Base-by-base conservation (phyloP, 2,329 filamentous ascomycete species). In the Sclerotinia sclerotiorum region DNA sequence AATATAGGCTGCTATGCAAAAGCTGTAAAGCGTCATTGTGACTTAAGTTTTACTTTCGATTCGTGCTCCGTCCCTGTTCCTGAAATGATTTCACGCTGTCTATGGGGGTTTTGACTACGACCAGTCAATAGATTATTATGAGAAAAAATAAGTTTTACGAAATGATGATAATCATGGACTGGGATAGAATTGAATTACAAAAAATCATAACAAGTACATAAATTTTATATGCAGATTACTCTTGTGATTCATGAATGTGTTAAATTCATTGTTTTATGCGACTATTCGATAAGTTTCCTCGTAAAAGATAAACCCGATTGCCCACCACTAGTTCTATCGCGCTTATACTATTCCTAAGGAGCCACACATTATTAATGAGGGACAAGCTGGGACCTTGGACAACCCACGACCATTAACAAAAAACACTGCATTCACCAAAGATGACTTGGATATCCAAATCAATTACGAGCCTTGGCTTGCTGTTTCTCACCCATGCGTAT, bases 401-500 rank as follows among this genome's bases (percentile, higher is more conserved):
- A 65, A 57, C 52, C 52, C 42, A 56, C 52, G 35, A 65, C 19
- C 19, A 17, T 24, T 24, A 62, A 35, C 5, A 58, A 46, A 57
- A 48, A 57, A 48, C 52, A 66, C 29, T 48, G 17, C 44, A 48
- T 56, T 27, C 27, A n/a, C 21, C 3, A 39, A 77, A 70, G 64
- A 94, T 95, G 92, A 86, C 88, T 68, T 87, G 90, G 82, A 79
- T 91, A 72, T 90, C 92, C 29, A 89, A 87, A 71, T 79, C 88
- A 4, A 84, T 93, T 70, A 94, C 92, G 70, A 79, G 88, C 69
- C 80, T 94, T 69, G 94, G 94, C 72, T 83, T 94, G 17, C 74
- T 97, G 67, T 85, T 97, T 72, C 85, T 97, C 24, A 87, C 89
- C 57, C 94, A 97, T 80, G 92, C 94, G 94, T 97, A 88, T 80